Evolutionary conservation across 139 green algal species (phyloP), one percentile per base, ranked within the genome.

Genomic region (Picochlorum sp.): DNA sequence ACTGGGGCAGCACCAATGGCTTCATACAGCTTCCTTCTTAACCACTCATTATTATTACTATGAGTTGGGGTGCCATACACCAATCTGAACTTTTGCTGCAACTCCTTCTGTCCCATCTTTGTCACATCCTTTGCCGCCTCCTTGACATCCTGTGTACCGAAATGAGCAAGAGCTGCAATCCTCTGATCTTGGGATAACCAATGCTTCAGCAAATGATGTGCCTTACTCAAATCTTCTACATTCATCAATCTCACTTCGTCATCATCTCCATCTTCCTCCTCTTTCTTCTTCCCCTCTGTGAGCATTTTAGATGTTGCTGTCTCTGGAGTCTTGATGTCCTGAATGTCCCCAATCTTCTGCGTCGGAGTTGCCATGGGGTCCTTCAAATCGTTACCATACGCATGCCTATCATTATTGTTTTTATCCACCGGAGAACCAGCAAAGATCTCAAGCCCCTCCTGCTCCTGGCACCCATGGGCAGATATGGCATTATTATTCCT

Each of bases 11-110:
- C 71, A 4, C 71, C 71, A 45, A 78, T 71, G 10, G 71, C 71
- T 60, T 81, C 74, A 45, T 69, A 68, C 45, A 81, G 65, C 60
- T 81, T 81, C 30, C 74, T 54, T 16, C 74, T 65, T 41, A 81
- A 47, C 74, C 74, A 81, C 13, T 63, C 45, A 70, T 81, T 81
- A 68, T 81, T 81, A 65, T 81, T 81, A 34, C 45, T 67, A 52
- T 75, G 58, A 30, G 74, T 81, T 38, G 54, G 28, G 24, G 49
- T 75, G 24, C 65, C 65, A 34, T 81, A 81, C 41, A 81, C 74
- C 24, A 68, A 38, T 45, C 70, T 74, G 56, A 79, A 79, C 37
- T 72, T 71, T 56, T 34, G 49, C 60, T 81, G 75, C 60, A 81
- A 57, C 28, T 81, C 71, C 18, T 67, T 65, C 62, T 81, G 75